Conservation (phyloP, 768 basidiomycete species). For the Guyanaporus albipodus region DNA sequence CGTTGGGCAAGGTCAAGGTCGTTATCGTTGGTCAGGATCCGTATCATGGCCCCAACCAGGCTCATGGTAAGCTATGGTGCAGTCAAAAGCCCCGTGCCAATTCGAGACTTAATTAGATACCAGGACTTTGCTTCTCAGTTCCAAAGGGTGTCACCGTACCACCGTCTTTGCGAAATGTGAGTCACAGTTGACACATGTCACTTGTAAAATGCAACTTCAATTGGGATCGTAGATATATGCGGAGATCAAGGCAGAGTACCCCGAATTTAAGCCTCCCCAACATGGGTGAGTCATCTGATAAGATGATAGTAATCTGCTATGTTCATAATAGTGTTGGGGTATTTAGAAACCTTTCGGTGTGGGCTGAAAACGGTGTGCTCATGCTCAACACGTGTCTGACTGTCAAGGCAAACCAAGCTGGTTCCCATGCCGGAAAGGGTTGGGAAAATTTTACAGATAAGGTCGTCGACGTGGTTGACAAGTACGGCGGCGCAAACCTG, state of each 20-base stretch:
- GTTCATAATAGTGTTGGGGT: constrained; percentile 3
- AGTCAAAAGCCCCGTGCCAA: constrained; percentile 1
- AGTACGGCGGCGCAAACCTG: constrained; percentile 71
- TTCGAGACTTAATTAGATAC: constrained; percentile 7
- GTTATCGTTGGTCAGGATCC: constrained; percentile 92
- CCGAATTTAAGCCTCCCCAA: constrained; percentile 70
- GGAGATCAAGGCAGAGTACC: constrained; percentile 80
- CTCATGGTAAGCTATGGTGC: constrained; percentile 58
- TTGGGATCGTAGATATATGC: constrained; percentile 64
- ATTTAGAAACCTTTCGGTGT: constrained; percentile 68
- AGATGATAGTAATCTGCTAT: constrained; percentile 6
- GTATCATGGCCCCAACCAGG: constrained; percentile 76
- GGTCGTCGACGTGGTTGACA: constrained; percentile 73
- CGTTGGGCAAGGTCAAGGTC: constrained; percentile 77
- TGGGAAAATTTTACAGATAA: constrained; percentile 91
- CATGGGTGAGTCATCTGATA: constrained; percentile 64
- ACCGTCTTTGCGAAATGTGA: constrained; percentile 79
- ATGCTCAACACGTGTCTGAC: constrained; percentile 93
- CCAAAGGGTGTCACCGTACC: constrained; percentile 69
- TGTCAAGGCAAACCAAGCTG: constrained; percentile 69
- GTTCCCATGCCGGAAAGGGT: constrained; percentile 79
- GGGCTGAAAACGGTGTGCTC: constrained; percentile 85
- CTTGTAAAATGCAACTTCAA: constrained; percentile 13
- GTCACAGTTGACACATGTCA: constrained; percentile 18
- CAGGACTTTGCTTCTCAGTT: constrained; percentile 91